Base-by-base conservation (phyloP, 2,329 filamentous ascomycete species). In the Pleomassaria siparia region DNA sequence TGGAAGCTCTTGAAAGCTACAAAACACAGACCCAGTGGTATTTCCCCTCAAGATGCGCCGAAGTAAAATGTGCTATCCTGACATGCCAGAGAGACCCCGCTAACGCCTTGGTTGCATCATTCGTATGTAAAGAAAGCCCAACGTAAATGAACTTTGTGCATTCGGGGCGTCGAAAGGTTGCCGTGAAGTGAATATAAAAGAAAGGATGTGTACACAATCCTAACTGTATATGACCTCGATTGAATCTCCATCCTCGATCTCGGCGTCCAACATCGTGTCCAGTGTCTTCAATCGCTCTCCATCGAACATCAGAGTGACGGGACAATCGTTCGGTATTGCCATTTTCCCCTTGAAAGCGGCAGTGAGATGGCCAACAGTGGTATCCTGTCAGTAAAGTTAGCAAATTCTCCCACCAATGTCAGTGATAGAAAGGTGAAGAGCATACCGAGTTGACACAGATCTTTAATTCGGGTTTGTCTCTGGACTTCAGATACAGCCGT, bases 401-500 rank as follows among this genome's bases (percentile, higher is more conserved):
- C 16, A 30, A 18, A 13, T 40, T 4, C 15, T n/a, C n/a, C n/a
- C n/a, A n/a, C n/a, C n/a, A n/a, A n/a, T n/a, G n/a, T n/a, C n/a
- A n/a, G n/a, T n/a, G n/a, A n/a, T n/a, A n/a, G n/a, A n/a, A n/a
- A 40, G 29, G 20, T 21, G 9, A 43, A n/a, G 26, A 15, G 67
- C 75, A 53, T 67, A 79, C 76, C 48, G 72, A 67, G 37, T 72
- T 72, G 11, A 78, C 75, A 33, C 64, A 76, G 28, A 84, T 67
- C 57, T 72, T 78, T 54, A 79, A 77, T 28, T 83, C 77, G 9
- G 72, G 65, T 35, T 74, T 67, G 2, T 73, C 77, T 45, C 76
- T 80, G 6, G 76, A 76, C 53, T 78, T 80, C 22, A 85, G 56
- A 5, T 77, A 66, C 22, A 85, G 60, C 21, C 74, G 74, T 44